Evolutionary conservation across 768 basidiomycete genomes (phyloP).

Genomic region (Phlebiopsis gigantea): DNA sequence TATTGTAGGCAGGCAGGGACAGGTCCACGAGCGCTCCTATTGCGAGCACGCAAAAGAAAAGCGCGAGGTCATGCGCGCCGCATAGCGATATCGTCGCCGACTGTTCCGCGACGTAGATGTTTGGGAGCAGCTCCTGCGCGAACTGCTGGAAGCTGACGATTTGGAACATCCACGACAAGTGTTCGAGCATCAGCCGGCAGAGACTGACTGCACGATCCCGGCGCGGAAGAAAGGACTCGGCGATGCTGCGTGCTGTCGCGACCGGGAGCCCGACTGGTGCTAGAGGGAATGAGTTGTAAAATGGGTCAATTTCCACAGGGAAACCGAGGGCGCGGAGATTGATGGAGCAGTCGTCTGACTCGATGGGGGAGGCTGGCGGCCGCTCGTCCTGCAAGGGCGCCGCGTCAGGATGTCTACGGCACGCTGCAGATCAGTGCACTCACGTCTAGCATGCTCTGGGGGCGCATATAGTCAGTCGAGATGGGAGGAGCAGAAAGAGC

Average conservation of each 20-base stretch:
- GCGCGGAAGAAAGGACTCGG: constrained; percentile 31
- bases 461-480: neutral
- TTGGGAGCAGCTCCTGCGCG: constrained; percentile 52
- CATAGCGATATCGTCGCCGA: neutral
- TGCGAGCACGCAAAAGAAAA: constrained; percentile 21
- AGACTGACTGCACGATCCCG: constrained; percentile 48
- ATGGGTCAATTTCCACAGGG: constrained; percentile 15
- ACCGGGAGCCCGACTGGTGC: constrained; percentile 18
- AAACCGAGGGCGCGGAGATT: constrained; percentile 16
- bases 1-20: constrained; percentile 21
- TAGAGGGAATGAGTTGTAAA: constrained; percentile 22
- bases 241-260: constrained; percentile 9
- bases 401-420: neutral
- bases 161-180: constrained; percentile 51
- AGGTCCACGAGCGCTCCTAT: constrained; percentile 21
- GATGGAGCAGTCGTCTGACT: constrained; percentile 2
- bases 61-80: constrained; percentile 23
- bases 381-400: neutral
- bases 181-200: constrained; percentile 61
- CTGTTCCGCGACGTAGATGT: constrained; percentile 35
- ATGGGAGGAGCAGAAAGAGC: neutral
- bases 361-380: neutral
- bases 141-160: constrained; percentile 59
- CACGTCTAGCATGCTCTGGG: constrained; percentile 13
- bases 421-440: neutral